These are phyloP conservation scores for Thalassiosira mediterranea DNA, from an alignment of 352 stramenopile species.

Conservation along the genomic window DNA sequence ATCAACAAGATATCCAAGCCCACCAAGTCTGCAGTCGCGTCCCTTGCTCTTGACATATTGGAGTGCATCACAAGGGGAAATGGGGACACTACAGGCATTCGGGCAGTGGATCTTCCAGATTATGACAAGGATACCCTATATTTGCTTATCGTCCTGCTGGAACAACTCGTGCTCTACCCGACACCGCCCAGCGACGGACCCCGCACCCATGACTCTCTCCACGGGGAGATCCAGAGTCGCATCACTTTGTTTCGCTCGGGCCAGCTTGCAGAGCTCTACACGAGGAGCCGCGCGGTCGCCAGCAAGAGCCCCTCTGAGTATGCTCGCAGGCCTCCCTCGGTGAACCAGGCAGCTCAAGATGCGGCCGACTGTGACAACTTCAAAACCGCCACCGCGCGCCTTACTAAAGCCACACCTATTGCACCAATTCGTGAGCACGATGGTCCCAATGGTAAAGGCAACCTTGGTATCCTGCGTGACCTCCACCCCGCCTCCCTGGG, in stretches of 20 bases:
- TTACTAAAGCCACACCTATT: slow-evolving; percentile 15
- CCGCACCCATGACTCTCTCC: neutral
- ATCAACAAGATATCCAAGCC: neutral
- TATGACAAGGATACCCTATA: too few species aligned
- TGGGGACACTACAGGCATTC: too few species aligned
- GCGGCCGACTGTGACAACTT: slow-evolving; percentile 38
- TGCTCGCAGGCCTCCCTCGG: neutral
- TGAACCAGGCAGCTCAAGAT: slow-evolving; percentile 11
- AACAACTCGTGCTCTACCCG: slow-evolving; percentile 6
- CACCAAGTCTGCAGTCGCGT: neutral
- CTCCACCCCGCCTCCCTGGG: neutral
- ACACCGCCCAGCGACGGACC: neutral
- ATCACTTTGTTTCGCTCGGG: slow-evolving; percentile 4
- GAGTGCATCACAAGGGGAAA: neutral
- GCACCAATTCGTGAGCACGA: slow-evolving; percentile 2
- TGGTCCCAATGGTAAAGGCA: neutral
- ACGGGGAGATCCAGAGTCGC: neutral
- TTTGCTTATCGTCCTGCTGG: too few species aligned
- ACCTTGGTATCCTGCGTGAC: neutral
- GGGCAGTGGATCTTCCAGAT: too few species aligned
- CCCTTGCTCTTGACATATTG: neutral
- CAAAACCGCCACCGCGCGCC: slow-evolving; percentile 17
- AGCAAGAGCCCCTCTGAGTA: neutral
- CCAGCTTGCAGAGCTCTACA: neutral
- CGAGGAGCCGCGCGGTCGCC: neutral